Evolutionary conservation across 1,284 basidiomycete genomes (phyloP), one percentile per base, ranked within the genome.

Genomic region (Chiua sp.): DNA sequence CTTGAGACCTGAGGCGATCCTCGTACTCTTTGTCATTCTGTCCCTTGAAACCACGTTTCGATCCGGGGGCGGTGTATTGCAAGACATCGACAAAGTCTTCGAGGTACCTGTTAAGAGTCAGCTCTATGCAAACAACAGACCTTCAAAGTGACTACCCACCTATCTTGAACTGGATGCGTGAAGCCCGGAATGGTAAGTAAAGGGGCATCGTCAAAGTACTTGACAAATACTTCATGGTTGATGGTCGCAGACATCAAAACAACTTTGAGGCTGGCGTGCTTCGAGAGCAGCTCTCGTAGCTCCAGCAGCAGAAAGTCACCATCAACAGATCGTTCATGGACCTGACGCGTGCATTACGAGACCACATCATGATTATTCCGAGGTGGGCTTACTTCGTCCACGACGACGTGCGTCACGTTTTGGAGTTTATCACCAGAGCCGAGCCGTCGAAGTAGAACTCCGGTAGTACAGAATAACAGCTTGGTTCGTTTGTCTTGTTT

Each of bases 281-380:
- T 80, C 61, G 80, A 79, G 51, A 98, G 77, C 13, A 98, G 77
- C 66, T 94, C 91, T 61, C 90, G 87, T 32, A 92, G 79, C 70
- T 97, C 90, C n/a, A 98, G 84, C 2, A 98, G 82, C 47, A 98
- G 78, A 66, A 98, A 90, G 74, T 98, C 96, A 16, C 92, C 89
- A 68, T 98, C 95, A 13, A 96, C 86, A 18, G 93, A 94, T 55
- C 95, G 86, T 77, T 97, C 94, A 71, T 97, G 95, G 35, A 94
- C 93, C 88, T 92, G 37, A 3, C 10, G 8, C 13, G 28, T 23
- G 51, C 52, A 47, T 46, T 47, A 53, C 55, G 44, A 70, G 50
- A 51, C n/a, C 23, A 26, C 30, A 32, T 30, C 37, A 44, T 48
- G 46, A 3, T 47, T 30, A 26, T 59, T 33, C 22, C 30, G 28